Percentiles rank a stretch among this genome's conserved stretches.
Conservation (phyloP, 768 basidiomycete species). For the Multifurca ochricompacta region DNA sequence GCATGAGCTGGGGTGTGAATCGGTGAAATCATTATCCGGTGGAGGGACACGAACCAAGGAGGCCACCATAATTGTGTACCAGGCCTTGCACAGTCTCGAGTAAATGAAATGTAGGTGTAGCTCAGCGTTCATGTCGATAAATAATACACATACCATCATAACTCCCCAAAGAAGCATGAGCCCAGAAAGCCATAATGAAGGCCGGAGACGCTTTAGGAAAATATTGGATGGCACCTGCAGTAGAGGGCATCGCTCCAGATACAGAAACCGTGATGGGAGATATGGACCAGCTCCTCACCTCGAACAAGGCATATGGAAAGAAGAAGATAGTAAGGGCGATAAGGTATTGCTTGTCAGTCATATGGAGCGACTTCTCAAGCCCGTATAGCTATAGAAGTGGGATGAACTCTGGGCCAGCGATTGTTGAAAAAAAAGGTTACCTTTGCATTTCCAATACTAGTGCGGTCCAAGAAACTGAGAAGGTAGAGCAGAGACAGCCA, state of each 20-base stretch:
- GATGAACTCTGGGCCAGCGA: not conserved
- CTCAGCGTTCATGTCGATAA: not conserved
- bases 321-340: constrained; percentile 50
- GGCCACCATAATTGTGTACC: constrained; percentile 58
- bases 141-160: constrained; percentile 48
- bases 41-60: constrained; percentile 41
- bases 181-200: constrained; percentile 67
- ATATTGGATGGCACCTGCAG: constrained; percentile 70
- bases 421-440: constrained; percentile 19
- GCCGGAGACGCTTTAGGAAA: constrained; percentile 63
- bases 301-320: constrained; percentile 61
- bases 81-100: constrained; percentile 64
- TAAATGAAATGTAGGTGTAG: not conserved
- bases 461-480: constrained; percentile 60
- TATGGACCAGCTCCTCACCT: constrained; percentile 35
- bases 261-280: not conserved
- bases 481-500: constrained; percentile 73
- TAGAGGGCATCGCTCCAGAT: constrained; percentile 14
- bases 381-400: constrained; percentile 47
- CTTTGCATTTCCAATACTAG: constrained; percentile 47
- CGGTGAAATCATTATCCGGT: not conserved
- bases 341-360: constrained; percentile 60
- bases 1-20: not conserved
- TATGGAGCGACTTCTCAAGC: constrained; percentile 48
- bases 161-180: constrained; percentile 72